Evolutionary conservation across 2,329 filamentous ascomycete genomes (phyloP).

Genomic region (Periglandula ipomoeae): DNA sequence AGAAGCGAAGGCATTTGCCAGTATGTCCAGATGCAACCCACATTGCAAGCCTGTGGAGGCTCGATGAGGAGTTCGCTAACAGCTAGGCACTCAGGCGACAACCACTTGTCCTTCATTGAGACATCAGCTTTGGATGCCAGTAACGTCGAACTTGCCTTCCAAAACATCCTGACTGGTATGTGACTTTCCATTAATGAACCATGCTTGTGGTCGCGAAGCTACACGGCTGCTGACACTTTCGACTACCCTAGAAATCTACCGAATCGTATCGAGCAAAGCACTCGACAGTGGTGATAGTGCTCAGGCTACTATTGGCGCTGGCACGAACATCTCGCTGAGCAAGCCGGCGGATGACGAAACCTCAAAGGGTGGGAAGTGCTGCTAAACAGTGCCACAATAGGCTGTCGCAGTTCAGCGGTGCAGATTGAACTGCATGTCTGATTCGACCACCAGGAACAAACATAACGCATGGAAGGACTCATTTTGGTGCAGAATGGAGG

Average conservation of each 20-base stretch:
- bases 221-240: constrained; percentile 3
- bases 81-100: constrained; percentile 60
- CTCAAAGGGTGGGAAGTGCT: constrained; percentile 74
- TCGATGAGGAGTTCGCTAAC: constrained; percentile 3
- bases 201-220: neutral
- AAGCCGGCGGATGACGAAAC: constrained; percentile 70
- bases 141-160: constrained; percentile 98
- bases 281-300: constrained; percentile 80
- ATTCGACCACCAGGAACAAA: constrained; percentile 24
- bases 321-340: constrained; percentile 78
- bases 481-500: constrained; percentile 20
- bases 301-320: constrained; percentile 69
- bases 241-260: constrained; percentile 76
- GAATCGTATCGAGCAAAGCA: constrained; percentile 96
- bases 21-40: constrained; percentile 39
- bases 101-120: constrained; percentile 98
- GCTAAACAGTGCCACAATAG: constrained; percentile 40
- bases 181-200: constrained; percentile 8
- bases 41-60: neutral
- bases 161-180: constrained; percentile 96
- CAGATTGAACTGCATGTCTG: constrained; percentile 21
- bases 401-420: neutral
- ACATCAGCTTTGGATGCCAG: constrained; percentile 97
- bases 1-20: constrained; percentile 96
- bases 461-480: constrained; percentile 21